Evolutionary conservation across 371 early-diverging fungal genomes (phyloP).

Genomic region (Cokeromyces recurvatus): DNA sequence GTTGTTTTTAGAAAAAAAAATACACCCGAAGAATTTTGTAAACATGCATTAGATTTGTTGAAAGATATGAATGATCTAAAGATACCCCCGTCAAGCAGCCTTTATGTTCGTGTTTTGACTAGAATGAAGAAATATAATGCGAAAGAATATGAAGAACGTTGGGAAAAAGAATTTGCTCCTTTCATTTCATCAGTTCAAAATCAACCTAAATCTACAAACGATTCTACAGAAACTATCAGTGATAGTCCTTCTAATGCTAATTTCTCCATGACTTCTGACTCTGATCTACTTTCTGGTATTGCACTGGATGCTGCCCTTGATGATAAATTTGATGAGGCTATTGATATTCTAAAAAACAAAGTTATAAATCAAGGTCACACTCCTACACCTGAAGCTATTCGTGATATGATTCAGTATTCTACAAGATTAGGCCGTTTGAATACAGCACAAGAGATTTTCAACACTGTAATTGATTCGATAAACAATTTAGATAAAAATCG

Average conservation of each 20-base stretch:
- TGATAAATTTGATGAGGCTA: slow-evolving; percentile 25
- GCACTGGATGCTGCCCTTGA: slow-evolving; percentile 25
- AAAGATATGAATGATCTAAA: slow-evolving; percentile 21
- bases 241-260: background rate
- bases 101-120: slow-evolving; percentile 19
- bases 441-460: slow-evolving; percentile 24
- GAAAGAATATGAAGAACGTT: slow-evolving; percentile 24
- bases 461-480: slow-evolving; percentile 18
- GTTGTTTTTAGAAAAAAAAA: slow-evolving; percentile 9
- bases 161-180: slow-evolving; percentile 30
- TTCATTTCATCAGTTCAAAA: slow-evolving; percentile 11
- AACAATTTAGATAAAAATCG: slow-evolving; percentile 7
- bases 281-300: slow-evolving; percentile 24
- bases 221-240: background rate
- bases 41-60: slow-evolving; percentile 17
- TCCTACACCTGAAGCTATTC: slow-evolving; percentile 37
- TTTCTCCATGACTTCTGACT: slow-evolving; percentile 4
- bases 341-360: slow-evolving; percentile 19
- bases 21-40: slow-evolving; percentile 11
- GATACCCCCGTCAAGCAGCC: slow-evolving; percentile 2
- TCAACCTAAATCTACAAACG: slow-evolving; percentile 1
- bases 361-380: slow-evolving; percentile 26
- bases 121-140: slow-evolving; percentile 21
- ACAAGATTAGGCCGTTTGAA: slow-evolving; percentile 22
- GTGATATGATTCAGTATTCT: slow-evolving; percentile 37